These are phyloP conservation scores for Fusarium oligoseptatum DNA, from an alignment of 2,329 filamentous ascomycete species.

Conservation along the genomic window DNA sequence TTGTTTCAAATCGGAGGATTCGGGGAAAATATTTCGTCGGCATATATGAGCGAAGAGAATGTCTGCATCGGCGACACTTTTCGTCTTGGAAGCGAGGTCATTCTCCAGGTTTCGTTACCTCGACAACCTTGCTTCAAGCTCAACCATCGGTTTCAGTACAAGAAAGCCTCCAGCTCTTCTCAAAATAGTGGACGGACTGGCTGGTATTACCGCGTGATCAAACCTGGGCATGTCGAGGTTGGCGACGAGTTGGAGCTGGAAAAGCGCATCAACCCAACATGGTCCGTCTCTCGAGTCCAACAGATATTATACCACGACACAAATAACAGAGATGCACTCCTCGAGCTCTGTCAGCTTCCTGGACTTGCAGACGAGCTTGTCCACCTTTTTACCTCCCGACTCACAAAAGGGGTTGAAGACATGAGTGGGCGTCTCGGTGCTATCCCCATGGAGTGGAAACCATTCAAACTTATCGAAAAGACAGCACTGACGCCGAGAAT, in stretches of 20 bases:
- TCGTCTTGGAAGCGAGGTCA: conserved; percentile 21
- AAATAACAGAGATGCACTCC: conserved; percentile 3
- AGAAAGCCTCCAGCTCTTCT: conserved; percentile 22
- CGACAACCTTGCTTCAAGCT: conserved; percentile 39
- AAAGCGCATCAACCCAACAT: conserved; percentile 22
- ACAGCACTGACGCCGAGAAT: conserved; percentile 5
- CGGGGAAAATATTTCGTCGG: conserved; percentile 33
- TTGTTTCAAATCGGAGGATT: conserved; percentile 34
- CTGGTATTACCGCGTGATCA: conserved; percentile 35
- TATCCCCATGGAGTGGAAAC: conserved; percentile 19
- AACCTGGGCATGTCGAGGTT: conserved; percentile 15
- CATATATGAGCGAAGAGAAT: conserved; percentile 30
- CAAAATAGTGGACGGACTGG: conserved; percentile 32
- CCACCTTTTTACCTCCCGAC: conserved; percentile 9
- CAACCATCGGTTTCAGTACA: conserved; percentile 38
- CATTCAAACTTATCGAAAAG: conserved; percentile 21
- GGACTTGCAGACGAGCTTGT: conserved; percentile 23
- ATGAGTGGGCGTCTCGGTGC: conserved; percentile 29
- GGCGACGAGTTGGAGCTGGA: conserved; percentile 16
- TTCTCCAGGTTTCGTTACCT: conserved; percentile 32
- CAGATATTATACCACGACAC: conserved; percentile 30
- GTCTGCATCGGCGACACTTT: conserved; percentile 37
- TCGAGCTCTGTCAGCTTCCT: conserved; percentile 9
- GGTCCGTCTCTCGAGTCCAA: conserved; percentile 25
- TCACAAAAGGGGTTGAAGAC: conserved; percentile 20